Conservation (phyloP, 1,284 basidiomycete species). For the Cerioporus squamosus region DNA sequence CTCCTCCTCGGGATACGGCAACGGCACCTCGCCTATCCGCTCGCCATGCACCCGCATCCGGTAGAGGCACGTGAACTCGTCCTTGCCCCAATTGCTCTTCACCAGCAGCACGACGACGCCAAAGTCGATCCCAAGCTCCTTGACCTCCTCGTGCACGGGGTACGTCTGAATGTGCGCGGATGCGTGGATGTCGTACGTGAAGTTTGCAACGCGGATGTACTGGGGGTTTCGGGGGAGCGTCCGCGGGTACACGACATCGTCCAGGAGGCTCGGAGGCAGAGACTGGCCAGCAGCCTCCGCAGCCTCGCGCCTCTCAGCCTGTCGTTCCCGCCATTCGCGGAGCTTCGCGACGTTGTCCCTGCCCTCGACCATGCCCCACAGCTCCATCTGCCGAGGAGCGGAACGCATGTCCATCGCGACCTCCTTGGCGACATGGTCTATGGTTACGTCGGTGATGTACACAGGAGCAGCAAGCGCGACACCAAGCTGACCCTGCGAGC, state of each 20-base stretch:
- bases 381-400: slow-evolving; percentile 86
- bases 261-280: slow-evolving; percentile 33
- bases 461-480: slow-evolving; percentile 76
- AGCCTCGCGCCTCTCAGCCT: slow-evolving; percentile 36
- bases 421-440: slow-evolving; percentile 87
- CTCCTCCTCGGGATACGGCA: slow-evolving; percentile 32
- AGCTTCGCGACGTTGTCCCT: slow-evolving; percentile 69
- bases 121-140: slow-evolving; percentile 75
- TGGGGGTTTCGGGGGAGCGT: slow-evolving; percentile 57
- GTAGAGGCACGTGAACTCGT: slow-evolving; percentile 89
- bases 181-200: slow-evolving; percentile 79
- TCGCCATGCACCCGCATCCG: slow-evolving; percentile 80
- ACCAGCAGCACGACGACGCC: slow-evolving; percentile 81
- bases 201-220: slow-evolving; percentile 77
- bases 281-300: slow-evolving; percentile 40
- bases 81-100: slow-evolving; percentile 86
- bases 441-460: slow-evolving; percentile 76
- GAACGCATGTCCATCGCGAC: slow-evolving; percentile 78
- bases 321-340: slow-evolving; percentile 46
- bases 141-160: slow-evolving; percentile 70
- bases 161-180: slow-evolving; percentile 86
- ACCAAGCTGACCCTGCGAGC: slow-evolving; percentile 79
- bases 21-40: slow-evolving; percentile 33
- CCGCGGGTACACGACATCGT: slow-evolving; percentile 49
- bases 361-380: slow-evolving; percentile 88